These are phyloP conservation scores for Candida anutae DNA, from an alignment of 1,139 yeast species.

Conservation along the genomic window DNA sequence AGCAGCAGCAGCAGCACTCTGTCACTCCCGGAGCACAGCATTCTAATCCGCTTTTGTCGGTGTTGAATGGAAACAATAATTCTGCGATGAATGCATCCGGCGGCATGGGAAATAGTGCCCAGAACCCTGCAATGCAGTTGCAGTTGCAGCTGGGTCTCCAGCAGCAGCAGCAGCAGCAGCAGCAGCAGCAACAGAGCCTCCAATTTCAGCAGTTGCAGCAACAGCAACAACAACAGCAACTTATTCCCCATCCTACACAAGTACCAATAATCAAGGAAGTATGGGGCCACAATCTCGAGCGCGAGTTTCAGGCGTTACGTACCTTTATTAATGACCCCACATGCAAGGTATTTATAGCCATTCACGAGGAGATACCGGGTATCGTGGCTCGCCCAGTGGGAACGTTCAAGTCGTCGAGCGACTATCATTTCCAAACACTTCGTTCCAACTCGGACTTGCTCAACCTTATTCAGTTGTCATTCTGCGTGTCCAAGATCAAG, in stretches of 20 bases:
- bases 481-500: conserved; percentile 72
- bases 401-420: conserved; percentile 82
- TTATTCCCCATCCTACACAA: conserved; percentile 11
- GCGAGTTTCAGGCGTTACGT: conserved; percentile 70
- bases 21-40: conserved; percentile 4
- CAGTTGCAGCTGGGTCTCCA: conserved; percentile 15
- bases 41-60: conserved; percentile 32
- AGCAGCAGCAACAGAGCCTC: conserved; percentile 13
- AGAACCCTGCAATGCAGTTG: conserved; percentile 26
- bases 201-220: conserved; percentile 9
- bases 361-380: conserved; percentile 92
- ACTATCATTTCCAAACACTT: conserved; percentile 92
- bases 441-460: conserved; percentile 85
- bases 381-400: conserved; percentile 96
- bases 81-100: conserved; percentile 9
- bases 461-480: conserved; percentile 79
- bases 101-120: conserved; percentile 8
- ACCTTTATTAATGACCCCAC: conserved; percentile 58
- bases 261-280: conserved; percentile 56
- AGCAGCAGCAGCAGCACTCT: conserved; percentile 15
- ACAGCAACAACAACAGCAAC: conserved; percentile 13
- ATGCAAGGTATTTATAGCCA: conserved; percentile 53
- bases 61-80: conserved; percentile 22
- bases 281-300: conserved; percentile 79
- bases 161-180: conserved; percentile 12